Evolutionary conservation across 768 basidiomycete species (phyloP).

Genomic region (Suillus plorans): DNA sequence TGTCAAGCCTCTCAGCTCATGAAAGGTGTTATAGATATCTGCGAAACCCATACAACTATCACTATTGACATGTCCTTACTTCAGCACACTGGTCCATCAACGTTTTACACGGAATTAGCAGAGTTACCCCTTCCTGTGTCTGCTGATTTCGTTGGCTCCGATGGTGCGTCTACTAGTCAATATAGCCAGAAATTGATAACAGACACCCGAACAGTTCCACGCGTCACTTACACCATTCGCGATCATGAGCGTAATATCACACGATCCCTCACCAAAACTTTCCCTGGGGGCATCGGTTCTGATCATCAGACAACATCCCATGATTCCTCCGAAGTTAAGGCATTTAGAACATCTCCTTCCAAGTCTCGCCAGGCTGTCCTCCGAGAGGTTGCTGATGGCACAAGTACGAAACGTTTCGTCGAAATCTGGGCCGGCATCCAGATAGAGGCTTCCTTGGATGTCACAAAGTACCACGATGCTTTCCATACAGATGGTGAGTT

Average conservation of each 20-base stretch:
- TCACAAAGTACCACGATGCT: slow-evolving; percentile 54
- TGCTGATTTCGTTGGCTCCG: slow-evolving; percentile 30
- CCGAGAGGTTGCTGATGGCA: slow-evolving; percentile 29
- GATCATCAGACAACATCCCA: slow-evolving; percentile 6
- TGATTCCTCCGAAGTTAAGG: slow-evolving; percentile 36
- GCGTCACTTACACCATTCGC: slow-evolving; percentile 39
- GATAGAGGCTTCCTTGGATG: slow-evolving; percentile 50
- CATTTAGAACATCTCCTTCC: slow-evolving; percentile 42
- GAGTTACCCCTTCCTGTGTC: slow-evolving; percentile 40
- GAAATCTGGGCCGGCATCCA: slow-evolving; percentile 56
- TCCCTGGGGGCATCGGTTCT: slow-evolving; percentile 17
- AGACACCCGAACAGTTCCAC: slow-evolving; percentile 36
- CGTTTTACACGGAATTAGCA: slow-evolving; percentile 36
- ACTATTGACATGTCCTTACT: slow-evolving; percentile 3
- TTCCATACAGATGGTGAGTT: slow-evolving; percentile 62
- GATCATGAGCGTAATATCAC: too few species aligned
- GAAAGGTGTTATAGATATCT: too few species aligned
- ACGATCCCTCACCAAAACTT: slow-evolving; percentile 12
- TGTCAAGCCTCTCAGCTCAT: too few species aligned
- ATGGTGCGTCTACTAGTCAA: not conserved
- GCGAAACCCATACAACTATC: too few species aligned
- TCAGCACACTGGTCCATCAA: slow-evolving; percentile 15
- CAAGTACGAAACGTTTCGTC: slow-evolving; percentile 46
- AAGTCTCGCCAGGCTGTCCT: slow-evolving; percentile 45
- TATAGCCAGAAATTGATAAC: not conserved